Percentiles rank a stretch among this genome's conserved stretches.
phyloP scores from a whole-genome alignment of 495 filamentous ascomycete species.

The Paragyromitra xinjiangensis region DNA sequence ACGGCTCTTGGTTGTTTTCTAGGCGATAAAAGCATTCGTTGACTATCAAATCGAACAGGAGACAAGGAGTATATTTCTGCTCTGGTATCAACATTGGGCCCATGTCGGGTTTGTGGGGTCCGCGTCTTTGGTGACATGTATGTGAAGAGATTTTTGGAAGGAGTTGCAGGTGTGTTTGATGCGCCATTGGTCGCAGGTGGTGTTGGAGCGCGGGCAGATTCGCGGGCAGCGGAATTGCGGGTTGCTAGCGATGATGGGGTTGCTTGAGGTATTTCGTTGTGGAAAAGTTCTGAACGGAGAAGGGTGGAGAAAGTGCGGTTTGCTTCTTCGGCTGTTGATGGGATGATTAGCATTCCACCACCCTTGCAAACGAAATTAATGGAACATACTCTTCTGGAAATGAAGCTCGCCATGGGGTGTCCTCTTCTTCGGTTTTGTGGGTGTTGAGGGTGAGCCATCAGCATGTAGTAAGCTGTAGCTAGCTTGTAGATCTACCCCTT shows the following conservation, averaged over 20 bases:
- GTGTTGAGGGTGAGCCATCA: constrained; percentile 89
- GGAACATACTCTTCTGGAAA: constrained; percentile 84
- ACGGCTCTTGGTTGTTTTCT: constrained; percentile 87
- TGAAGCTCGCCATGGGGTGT: constrained; percentile 88
- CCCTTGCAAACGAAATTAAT: neutral
- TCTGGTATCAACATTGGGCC: constrained; percentile 81
- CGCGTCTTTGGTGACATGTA: constrained; percentile 86
- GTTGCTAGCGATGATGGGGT: constrained; percentile 69
- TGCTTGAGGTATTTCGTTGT: constrained; percentile 83
- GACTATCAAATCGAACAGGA: constrained; percentile 86
- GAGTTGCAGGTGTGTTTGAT: constrained; percentile 83
- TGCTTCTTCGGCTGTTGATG: constrained; percentile 82
- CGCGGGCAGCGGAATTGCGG: constrained; percentile 57
- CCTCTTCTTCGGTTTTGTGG: constrained; percentile 82
- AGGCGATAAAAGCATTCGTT: constrained; percentile 88
- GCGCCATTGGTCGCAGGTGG: constrained; percentile 74
- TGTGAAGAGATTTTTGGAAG: constrained; percentile 95
- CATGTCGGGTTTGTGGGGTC: constrained; percentile 86
- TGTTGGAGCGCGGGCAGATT: constrained; percentile 74
- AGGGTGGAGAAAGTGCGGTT: constrained; percentile 91
- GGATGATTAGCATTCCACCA: constrained; percentile 60
- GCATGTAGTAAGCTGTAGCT: constrained; percentile 91
- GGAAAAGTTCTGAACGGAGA: constrained; percentile 88
- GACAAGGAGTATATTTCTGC: constrained; percentile 94
- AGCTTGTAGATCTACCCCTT: constrained; percentile 90